Base-by-base conservation (phyloP, 208 protist genomes). In the Angomonas ambiguus region DNA sequence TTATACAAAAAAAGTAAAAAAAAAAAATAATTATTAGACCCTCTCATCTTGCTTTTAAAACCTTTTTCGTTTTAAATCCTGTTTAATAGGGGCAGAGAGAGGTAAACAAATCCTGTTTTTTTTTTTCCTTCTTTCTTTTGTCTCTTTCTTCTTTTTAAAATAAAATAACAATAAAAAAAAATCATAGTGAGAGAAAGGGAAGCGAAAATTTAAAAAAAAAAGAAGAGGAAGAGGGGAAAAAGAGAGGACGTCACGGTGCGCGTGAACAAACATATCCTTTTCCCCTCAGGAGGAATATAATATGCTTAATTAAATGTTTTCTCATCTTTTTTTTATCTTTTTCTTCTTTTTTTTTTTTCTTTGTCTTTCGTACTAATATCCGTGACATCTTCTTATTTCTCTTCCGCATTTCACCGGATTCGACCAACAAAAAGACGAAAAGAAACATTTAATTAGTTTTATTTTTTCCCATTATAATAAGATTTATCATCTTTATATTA, bases 251-350 rank as follows among this genome's bases (percentile, higher is more conserved):
- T 22, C 6, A 31, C 18, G 22, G 16, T 57, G 22, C 28, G 10
- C 28, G 22, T 57, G 22, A 10, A 31, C 22, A 13, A 31, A 31
- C 6, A 31, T 13, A 31, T 8, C 22, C 22, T 8, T 22, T 25
- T 57, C 6, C 28, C 28, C 11, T 57, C 30, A 35, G 8, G 48
- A 16, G n/a, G 58, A 34, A 56, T 53, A 67, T 0, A 67, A 57
- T 16, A 55, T 18, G 18, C 11, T 6, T 6, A 27, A 10, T 48
- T 48, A n/a, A 48, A 13, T 13, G 13, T 13, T 13, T 18, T 48
- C 41, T 48, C 18, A 13, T 48, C 13, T 18, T 48, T 48, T 48
- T 18, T 48, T 48, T 48, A n/a, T 48, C 18, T 48, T 48, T 48
- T 48, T 56, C 33, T 20, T 13, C 20, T 48, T 27, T 65, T 13